These are phyloP conservation scores for Dictyostelium purpureum DNA, from an alignment of 78 protist species.

Conservation along the genomic window DNA sequence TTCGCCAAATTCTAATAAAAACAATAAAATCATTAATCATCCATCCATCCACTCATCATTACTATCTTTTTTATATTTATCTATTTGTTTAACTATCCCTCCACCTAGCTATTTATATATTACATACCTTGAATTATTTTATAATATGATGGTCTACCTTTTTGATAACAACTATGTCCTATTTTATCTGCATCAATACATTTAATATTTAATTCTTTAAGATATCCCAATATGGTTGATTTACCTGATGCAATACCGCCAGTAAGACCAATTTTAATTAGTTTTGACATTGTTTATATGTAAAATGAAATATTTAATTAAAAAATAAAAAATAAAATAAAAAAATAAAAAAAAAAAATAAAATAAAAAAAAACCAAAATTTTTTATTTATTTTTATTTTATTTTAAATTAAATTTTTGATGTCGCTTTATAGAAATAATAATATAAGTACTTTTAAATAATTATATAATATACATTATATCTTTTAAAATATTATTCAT, in stretches of 20 bases:
- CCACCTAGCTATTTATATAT: too few species aligned
- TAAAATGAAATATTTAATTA: not conserved
- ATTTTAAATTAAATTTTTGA: too few species aligned
- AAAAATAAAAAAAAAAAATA: too few species aligned
- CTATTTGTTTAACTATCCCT: too few species aligned
- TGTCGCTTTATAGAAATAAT: not conserved
- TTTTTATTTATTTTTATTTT: too few species aligned
- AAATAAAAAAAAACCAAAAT: too few species aligned
- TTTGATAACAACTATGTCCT: constrained; percentile 31
- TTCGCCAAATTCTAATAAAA: constrained; percentile 15
- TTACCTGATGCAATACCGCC: constrained; percentile 73
- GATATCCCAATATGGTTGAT: constrained; percentile 37
- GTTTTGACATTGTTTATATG: not conserved
- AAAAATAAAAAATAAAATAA: too few species aligned
- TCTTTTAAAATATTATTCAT: too few species aligned
- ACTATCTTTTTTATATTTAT: too few species aligned
- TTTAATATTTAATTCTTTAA: constrained; percentile 19
- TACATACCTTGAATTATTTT: not conserved
- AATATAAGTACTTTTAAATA: not conserved
- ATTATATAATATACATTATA: too few species aligned
- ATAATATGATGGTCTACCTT: constrained; percentile 11
- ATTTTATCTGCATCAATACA: constrained; percentile 70
- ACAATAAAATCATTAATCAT: too few species aligned
- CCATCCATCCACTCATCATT: too few species aligned
- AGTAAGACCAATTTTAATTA: constrained; percentile 62